Evolutionary conservation across 139 green algal genomes (phyloP).

Genomic region (Picochlorum sp.): DNA sequence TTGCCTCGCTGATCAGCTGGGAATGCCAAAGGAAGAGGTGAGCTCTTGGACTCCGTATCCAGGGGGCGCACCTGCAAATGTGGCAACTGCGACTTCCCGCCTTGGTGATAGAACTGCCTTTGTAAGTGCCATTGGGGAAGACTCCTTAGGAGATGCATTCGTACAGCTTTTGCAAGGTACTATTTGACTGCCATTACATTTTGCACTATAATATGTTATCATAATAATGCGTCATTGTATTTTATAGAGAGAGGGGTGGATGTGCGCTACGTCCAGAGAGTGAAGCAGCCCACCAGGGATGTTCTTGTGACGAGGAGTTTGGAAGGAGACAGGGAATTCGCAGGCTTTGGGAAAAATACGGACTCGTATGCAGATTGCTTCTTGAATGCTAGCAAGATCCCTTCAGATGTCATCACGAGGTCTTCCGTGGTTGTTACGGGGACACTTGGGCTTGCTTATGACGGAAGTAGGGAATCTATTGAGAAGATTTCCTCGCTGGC

Average conservation of each 20-base stretch:
- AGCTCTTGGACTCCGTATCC: conserved; percentile 71
- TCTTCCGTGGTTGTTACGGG: conserved; percentile 64
- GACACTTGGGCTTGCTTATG: conserved; percentile 70
- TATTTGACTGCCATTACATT: neutral
- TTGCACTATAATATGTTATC: neutral
- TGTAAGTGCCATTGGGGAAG: conserved; percentile 59
- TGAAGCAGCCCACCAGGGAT: conserved; percentile 62
- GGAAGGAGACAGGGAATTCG: conserved; percentile 70
- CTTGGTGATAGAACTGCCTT: conserved; percentile 51
- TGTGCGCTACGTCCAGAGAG: conserved; percentile 41
- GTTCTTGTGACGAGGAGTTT: conserved; percentile 64
- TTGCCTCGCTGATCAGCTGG: conserved; percentile 70
- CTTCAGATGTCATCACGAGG: conserved; percentile 49
- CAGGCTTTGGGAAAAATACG: conserved; percentile 61
- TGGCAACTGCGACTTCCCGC: conserved; percentile 51
- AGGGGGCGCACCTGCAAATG: conserved; percentile 74
- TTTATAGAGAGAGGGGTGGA: conserved; percentile 47
- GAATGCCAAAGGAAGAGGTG: conserved; percentile 56
- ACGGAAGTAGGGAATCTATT: conserved; percentile 47
- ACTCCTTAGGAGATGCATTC: conserved; percentile 62
- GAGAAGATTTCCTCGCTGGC: conserved; percentile 38
- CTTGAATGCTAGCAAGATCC: conserved; percentile 50
- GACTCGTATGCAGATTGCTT: conserved; percentile 69
- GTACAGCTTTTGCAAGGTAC: conserved; percentile 41
- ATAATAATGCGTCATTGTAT: conserved; percentile 18